These are phyloP conservation scores for Cladosporium sp. DNA, from an alignment of 2,329 filamentous ascomycete genomes.

Conservation along the genomic window DNA sequence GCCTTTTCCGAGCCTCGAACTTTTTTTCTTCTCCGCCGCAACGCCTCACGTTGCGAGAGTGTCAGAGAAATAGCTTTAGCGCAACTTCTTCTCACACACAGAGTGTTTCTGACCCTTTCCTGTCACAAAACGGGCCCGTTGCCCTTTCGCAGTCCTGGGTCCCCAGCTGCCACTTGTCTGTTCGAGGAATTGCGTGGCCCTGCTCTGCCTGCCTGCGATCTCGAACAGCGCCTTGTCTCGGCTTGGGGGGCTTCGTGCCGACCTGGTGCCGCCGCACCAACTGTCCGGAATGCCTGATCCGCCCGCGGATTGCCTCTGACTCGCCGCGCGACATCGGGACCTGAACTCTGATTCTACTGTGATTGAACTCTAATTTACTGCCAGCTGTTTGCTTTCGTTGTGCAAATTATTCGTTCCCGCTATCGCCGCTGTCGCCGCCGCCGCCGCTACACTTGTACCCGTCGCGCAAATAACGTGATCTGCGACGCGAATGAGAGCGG, in stretches of 20 bases:
- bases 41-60: too few relatives aligned
- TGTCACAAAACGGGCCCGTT: constrained; percentile 3
- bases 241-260: neutral
- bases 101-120: neutral
- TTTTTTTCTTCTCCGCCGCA: constrained; percentile 5
- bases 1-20: constrained; percentile 1
- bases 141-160: neutral
- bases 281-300: constrained; percentile 1
- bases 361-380: constrained; percentile 2
- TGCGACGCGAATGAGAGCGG: neutral
- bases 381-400: too few relatives aligned
- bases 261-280: constrained; percentile 5
- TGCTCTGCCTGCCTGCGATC: constrained; percentile 3
- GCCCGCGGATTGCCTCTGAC: constrained; percentile 1
- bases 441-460: neutral
- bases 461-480: constrained; percentile 12
- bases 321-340: constrained; percentile 11
- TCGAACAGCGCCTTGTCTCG: constrained; percentile 18
- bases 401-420: constrained; percentile 4
- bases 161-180: constrained; percentile 8
- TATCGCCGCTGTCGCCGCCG: neutral
- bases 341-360: constrained; percentile 9
- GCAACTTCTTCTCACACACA: neutral
- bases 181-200: constrained; percentile 12
- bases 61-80: neutral